Evolutionary conservation across 441 rosid species (phyloP).

Genomic region (Capsella rubella): DNA sequence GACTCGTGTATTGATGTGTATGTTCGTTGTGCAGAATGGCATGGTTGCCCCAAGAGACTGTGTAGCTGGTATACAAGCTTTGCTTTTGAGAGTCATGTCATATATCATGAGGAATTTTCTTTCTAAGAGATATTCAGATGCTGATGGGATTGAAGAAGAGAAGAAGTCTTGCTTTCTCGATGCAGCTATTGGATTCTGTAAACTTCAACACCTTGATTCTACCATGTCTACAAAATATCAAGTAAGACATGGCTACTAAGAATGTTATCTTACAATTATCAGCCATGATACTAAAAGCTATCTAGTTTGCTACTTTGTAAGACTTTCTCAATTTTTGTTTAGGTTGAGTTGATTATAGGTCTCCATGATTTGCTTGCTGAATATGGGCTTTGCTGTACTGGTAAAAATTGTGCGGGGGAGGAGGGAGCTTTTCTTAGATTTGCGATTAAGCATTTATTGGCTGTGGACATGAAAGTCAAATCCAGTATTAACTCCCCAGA

Average conservation of each 20-base stretch:
- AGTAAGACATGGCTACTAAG: conserved; percentile 54
- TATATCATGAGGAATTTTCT: conserved; percentile 68
- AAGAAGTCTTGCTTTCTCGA: conserved; percentile 75
- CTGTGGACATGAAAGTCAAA: conserved; percentile 92
- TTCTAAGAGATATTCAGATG: conserved; percentile 63
- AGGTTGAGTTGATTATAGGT: conserved; percentile 95
- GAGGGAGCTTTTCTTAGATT: conserved; percentile 95
- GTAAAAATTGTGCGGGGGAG: conserved; percentile 81
- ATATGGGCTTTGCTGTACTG: conserved; percentile 94
- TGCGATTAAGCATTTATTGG: conserved; percentile 94
- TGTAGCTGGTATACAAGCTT: conserved; percentile 70
- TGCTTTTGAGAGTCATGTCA: conserved; percentile 88
- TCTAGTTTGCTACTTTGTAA: conserved; percentile 33
- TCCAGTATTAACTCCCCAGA: conserved; percentile 58
- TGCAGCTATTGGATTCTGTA: conserved; percentile 93
- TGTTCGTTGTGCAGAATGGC: conserved; percentile 57
- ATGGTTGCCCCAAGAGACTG: conserved; percentile 50
- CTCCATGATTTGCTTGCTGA: conserved; percentile 94
- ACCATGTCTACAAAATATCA: conserved; percentile 71
- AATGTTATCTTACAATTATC: neutral
- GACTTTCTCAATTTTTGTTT: conserved; percentile 31
- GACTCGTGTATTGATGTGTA: conserved; percentile 26
- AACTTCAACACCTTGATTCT: conserved; percentile 87
- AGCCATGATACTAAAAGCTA: conserved; percentile 30
- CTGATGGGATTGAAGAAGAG: conserved; percentile 72